Base-by-base conservation (phyloP, 495 filamentous ascomycete species). In the Cercophora newfieldiana region DNA sequence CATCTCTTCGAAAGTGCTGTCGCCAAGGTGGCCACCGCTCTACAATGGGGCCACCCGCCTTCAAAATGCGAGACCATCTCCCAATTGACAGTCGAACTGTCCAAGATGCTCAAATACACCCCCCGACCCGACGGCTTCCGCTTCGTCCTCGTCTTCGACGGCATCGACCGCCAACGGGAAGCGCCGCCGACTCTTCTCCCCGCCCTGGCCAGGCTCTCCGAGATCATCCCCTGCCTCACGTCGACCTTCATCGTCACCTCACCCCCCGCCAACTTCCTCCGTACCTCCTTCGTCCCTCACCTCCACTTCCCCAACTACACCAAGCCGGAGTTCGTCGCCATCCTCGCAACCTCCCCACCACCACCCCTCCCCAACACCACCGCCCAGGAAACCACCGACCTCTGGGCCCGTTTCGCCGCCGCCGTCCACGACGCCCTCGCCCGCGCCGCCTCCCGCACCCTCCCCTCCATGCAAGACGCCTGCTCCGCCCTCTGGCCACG, bases 141-240 rank as follows among this genome's bases (percentile, higher is more conserved):
- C 70, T 93, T 96, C 74, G 88, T 94, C 26, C 75, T 97, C 37
- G 92, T 96, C 29, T 86, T 97, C 64, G 96, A 99, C 78, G 91
- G 88, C n/a, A 91, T 97, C 62, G 95, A 98, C 74, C 85, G 82
- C 53, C 93, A 96, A 77, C 80, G 91, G 69, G 96, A 98, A 64
- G 86, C 90, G 8, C 84, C 90, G 2, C 85, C 86, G 12, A 97
- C 91, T 0, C 76, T 97, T 1, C 77, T 97, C n/a, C 87, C 93
- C n/a, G 92, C 90, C 7, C 65, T 78, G 19, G 74, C 73, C 3
- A 65, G 75, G 54, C 61, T 76, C 21, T 73, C 74, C 19, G 77
- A 80, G 59, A 75, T 74, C 50, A 91, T 97, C 33, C 90, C 93
- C 3, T 87, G 82, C 64, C 84, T 99, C 18, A 91, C 87, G 31